Evolutionary conservation across 495 filamentous ascomycete genomes (phyloP).

Genomic region (Sphaerosporella brunnea): DNA sequence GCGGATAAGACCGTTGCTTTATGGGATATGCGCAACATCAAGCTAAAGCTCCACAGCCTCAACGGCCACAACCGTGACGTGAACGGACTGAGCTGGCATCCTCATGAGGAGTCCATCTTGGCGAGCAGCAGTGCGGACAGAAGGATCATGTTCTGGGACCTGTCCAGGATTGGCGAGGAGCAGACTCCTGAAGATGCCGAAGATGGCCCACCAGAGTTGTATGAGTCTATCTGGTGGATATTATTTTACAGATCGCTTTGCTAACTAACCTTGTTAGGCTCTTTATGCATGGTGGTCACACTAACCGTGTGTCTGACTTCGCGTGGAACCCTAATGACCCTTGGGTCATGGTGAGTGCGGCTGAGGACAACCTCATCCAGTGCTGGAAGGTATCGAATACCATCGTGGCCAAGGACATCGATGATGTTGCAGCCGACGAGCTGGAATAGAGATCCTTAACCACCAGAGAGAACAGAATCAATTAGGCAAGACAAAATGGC

Average conservation of each 20-base stretch:
- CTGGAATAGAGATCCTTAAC: conserved; percentile 45
- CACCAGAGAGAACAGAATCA: too few species aligned
- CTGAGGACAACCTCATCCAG: conserved; percentile 92
- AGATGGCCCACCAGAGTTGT: conserved; percentile 91
- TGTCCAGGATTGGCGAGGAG: conserved; percentile 78
- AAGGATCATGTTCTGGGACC: conserved; percentile 89
- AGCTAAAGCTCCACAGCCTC: conserved; percentile 65
- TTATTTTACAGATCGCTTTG: too few species aligned
- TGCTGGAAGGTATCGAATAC: conserved; percentile 89
- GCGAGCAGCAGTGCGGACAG: conserved; percentile 85
- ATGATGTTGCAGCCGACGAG: conserved; percentile 63
- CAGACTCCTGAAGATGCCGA: conserved; percentile 90
- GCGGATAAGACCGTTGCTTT: conserved; percentile 86
- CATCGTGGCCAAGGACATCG: conserved; percentile 66
- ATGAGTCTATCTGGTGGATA: conserved; percentile 11
- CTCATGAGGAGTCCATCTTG: conserved; percentile 66
- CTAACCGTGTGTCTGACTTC: conserved; percentile 87
- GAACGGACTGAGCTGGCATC: conserved; percentile 85
- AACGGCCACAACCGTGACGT: conserved; percentile 76
- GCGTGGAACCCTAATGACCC: conserved; percentile 93
- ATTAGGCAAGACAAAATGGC: too few species aligned
- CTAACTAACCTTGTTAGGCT: conserved; percentile 34
- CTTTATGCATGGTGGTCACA: conserved; percentile 99
- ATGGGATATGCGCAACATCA: conserved; percentile 85
- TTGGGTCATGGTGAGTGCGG: conserved; percentile 85